These are phyloP conservation scores for Phaffomyces thermotolerans DNA, from an alignment of 805 yeast species.

Conservation along the genomic window DNA sequence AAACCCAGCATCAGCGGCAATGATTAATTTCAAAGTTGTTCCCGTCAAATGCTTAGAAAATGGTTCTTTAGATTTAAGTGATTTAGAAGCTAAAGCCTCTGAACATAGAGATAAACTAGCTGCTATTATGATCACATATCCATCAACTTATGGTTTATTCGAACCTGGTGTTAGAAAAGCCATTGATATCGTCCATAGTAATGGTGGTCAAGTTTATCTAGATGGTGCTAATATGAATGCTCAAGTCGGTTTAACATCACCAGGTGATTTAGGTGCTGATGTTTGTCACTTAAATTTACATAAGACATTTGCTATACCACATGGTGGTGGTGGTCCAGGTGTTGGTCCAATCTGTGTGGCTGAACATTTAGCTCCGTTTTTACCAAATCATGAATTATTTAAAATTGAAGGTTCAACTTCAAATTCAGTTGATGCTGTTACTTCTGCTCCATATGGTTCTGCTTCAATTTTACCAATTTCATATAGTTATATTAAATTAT, in stretches of 20 bases:
- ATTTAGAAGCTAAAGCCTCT: slow-evolving; percentile 64
- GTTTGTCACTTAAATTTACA: slow-evolving; percentile 96
- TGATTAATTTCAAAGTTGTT: slow-evolving; percentile 92
- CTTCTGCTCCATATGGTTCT: slow-evolving; percentile 94
- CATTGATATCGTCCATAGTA: slow-evolving; percentile 70
- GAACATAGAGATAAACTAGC: slow-evolving; percentile 68
- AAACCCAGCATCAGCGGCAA: slow-evolving; percentile 96
- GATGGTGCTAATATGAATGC: slow-evolving; percentile 99
- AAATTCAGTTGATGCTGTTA: slow-evolving; percentile 64
- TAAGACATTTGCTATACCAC: slow-evolving; percentile 96
- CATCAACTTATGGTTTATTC: slow-evolving; percentile 93
- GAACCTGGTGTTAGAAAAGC: slow-evolving; percentile 88
- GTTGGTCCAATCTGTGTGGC: slow-evolving; percentile 97
- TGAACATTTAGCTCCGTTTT: slow-evolving; percentile 66
- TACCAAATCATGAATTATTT: slow-evolving; percentile 71
- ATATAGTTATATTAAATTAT: slow-evolving; percentile 89
- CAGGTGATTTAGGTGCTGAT: slow-evolving; percentile 97
- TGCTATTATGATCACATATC: slow-evolving; percentile 94
- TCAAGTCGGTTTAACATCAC: slow-evolving; percentile 94
- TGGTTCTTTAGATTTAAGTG: slow-evolving; percentile 81
- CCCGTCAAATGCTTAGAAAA: slow-evolving; percentile 80
- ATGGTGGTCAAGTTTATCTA: slow-evolving; percentile 94
- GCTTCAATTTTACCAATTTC: slow-evolving; percentile 91
- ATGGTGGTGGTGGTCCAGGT: slow-evolving; percentile 99
- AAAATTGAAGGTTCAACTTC: slow-evolving; percentile 34